These are phyloP conservation scores for Trichophyton schoenleinii DNA, from an alignment of 2,329 filamentous ascomycete genomes.

Conservation along the genomic window DNA sequence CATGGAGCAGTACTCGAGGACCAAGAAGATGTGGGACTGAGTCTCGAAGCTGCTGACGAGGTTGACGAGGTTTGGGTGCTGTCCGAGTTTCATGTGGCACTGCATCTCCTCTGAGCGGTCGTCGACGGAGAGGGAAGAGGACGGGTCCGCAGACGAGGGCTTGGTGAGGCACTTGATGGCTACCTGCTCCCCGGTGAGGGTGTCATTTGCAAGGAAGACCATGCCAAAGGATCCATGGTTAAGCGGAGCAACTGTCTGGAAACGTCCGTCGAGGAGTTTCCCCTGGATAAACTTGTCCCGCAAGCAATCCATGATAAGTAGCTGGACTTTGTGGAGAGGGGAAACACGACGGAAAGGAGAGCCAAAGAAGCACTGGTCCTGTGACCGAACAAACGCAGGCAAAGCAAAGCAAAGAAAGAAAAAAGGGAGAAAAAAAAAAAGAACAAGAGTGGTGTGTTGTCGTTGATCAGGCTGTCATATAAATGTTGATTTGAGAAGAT, in stretches of 20 bases:
- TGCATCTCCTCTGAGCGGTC: conserved; percentile 52
- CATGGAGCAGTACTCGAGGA: conserved; percentile 88
- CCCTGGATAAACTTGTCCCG: conserved; percentile 67
- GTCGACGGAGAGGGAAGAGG: conserved; percentile 57
- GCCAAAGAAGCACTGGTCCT: conserved; percentile 6
- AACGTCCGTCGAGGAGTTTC: conserved; percentile 75
- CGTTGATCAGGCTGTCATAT: conserved; percentile 32
- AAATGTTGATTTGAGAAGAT: conserved; percentile 4
- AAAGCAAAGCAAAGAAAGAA: conserved; percentile 18
- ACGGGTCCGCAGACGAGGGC: conserved; percentile 49
- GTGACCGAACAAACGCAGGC: conserved; percentile 11
- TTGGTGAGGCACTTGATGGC: conserved; percentile 97
- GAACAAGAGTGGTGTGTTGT: conserved; percentile 21
- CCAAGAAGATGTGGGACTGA: conserved; percentile 75
- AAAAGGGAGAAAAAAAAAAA: conserved; percentile 23
- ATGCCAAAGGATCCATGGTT: conserved; percentile 98
- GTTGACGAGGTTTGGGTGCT: conserved; percentile 88
- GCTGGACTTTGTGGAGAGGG: background rate
- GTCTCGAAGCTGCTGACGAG: conserved; percentile 86
- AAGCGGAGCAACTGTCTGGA: conserved; percentile 80
- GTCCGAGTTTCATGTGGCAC: conserved; percentile 65
- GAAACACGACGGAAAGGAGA: background rate
- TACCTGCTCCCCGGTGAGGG: conserved; percentile 62
- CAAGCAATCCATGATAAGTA: conserved; percentile 62
- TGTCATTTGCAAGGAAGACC: conserved; percentile 86